A percentile compares a stretch with the other conserved stretches of the same genome.
Conservation (phyloP, 306 rosid species). For the Cucumis cinereus region DNA sequence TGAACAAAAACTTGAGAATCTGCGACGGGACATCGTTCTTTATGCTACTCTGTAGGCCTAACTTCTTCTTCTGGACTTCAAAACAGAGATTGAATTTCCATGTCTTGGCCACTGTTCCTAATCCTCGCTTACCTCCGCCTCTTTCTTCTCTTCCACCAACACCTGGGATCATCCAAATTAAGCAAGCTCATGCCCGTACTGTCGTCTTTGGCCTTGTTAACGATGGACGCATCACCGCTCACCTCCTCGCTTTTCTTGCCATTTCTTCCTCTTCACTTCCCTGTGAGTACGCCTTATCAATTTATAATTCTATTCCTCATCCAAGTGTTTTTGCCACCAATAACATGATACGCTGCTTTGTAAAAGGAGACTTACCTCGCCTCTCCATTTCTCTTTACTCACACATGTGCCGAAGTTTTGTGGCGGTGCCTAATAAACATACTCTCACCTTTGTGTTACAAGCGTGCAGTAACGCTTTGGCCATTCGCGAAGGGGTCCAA, state of each 20-base stretch:
- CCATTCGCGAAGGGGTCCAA: slow-evolving; percentile 32
- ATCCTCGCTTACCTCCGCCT: background rate
- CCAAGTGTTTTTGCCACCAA: slow-evolving; percentile 52
- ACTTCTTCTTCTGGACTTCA: slow-evolving; percentile 10
- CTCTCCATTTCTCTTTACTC: slow-evolving; percentile 31
- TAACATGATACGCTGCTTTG: slow-evolving; percentile 50
- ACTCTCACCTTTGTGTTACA: slow-evolving; percentile 62
- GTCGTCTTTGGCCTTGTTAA: slow-evolving; percentile 27
- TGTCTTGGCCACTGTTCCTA: background rate
- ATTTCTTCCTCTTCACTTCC: slow-evolving; percentile 19
- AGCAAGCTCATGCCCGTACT: slow-evolving; percentile 45
- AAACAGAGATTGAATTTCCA: slow-evolving; percentile 11
- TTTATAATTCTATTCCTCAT: slow-evolving; percentile 20
- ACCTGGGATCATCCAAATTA: slow-evolving; percentile 36
- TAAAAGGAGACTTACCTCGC: slow-evolving; percentile 27
- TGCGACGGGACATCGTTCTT: background rate
- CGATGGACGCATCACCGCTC: slow-evolving; percentile 25
- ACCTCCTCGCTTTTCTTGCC: slow-evolving; percentile 42
- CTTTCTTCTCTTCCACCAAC: slow-evolving; percentile 20
- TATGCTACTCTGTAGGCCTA: slow-evolving; percentile 26
- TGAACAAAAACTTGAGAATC: background rate
- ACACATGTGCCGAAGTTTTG: slow-evolving; percentile 19
- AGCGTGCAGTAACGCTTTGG: slow-evolving; percentile 36
- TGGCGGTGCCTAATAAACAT: slow-evolving; percentile 40
- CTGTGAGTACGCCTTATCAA: slow-evolving; percentile 24